Conservation (phyloP, 371 early-diverging fungal genomes). For the Mortierella sp. region DNA sequence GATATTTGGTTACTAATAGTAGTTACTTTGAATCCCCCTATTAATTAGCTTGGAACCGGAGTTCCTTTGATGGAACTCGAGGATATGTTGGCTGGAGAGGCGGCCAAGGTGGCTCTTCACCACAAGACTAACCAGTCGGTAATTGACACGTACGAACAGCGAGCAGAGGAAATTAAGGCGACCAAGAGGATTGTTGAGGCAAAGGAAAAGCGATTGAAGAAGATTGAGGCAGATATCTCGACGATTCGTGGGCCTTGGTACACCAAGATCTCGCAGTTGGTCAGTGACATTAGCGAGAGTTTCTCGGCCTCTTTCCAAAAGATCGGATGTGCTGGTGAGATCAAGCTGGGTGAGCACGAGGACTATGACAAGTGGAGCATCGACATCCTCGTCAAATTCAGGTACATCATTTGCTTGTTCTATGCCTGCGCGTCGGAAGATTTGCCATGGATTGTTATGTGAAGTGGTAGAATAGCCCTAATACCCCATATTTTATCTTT, state of each 20-base stretch:
- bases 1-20: no score
- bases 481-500: background rate
- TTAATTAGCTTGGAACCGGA: slow-evolving; percentile 61
- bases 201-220: slow-evolving; percentile 47
- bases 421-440: background rate
- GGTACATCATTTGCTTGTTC: slow-evolving; percentile 45
- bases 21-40: no score
- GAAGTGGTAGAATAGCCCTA: background rate
- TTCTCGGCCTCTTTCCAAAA: slow-evolving; percentile 85
- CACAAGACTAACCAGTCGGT: slow-evolving; percentile 65
- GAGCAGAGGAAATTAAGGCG: slow-evolving; percentile 67
- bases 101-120: slow-evolving; percentile 66
- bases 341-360: slow-evolving; percentile 76
- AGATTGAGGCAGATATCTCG: slow-evolving; percentile 57
- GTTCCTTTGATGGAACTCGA: slow-evolving; percentile 62
- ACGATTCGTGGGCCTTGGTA: slow-evolving; percentile 74
- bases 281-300: slow-evolving; percentile 73
- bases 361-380: slow-evolving; percentile 97
- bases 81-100: slow-evolving; percentile 65
- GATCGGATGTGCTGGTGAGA: slow-evolving; percentile 95
- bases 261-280: slow-evolving; percentile 69
- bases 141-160: slow-evolving; percentile 76
- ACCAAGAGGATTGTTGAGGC: slow-evolving; percentile 54
- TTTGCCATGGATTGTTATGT: background rate
- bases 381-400: slow-evolving; percentile 95